These are phyloP conservation scores for Fennellomyces sp. DNA, from an alignment of 371 early-diverging fungal species.

Conservation along the genomic window DNA sequence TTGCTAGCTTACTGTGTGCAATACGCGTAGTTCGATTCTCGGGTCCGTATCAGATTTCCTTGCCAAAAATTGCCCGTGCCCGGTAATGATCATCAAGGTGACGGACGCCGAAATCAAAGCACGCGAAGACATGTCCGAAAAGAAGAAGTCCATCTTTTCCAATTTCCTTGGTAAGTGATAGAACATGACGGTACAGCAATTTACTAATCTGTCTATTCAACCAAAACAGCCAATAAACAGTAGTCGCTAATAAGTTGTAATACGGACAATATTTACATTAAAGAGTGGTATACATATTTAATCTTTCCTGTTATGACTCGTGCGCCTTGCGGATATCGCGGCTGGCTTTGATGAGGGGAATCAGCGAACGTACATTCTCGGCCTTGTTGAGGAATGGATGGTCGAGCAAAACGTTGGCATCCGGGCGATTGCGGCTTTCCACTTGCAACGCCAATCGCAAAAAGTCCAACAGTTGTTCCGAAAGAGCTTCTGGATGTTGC, in stretches of 20 bases:
- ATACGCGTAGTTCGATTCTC: slow-evolving; percentile 22
- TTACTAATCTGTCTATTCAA: too few relatives aligned
- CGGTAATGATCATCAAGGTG: slow-evolving; percentile 35
- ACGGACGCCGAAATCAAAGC: slow-evolving; percentile 32
- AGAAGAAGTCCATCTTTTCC: background rate
- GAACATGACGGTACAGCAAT: too few relatives aligned
- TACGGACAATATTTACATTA: background rate
- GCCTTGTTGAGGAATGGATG: slow-evolving; percentile 92
- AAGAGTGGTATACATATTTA: slow-evolving; percentile 3
- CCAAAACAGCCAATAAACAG: too few relatives aligned
- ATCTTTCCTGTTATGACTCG: slow-evolving; percentile 3
- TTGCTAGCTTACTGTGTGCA: background rate
- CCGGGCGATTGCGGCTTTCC: slow-evolving; percentile 82
- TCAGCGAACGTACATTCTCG: slow-evolving; percentile 83
- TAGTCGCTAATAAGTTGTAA: too few relatives aligned
- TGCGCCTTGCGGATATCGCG: slow-evolving; percentile 16
- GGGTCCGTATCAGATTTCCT: slow-evolving; percentile 42
- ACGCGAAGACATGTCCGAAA: slow-evolving; percentile 12
- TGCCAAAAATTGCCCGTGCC: slow-evolving; percentile 35
- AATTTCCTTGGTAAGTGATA: background rate
- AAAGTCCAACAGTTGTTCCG: slow-evolving; percentile 82
- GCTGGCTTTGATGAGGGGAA: slow-evolving; percentile 73
- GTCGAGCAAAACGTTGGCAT: slow-evolving; percentile 74
- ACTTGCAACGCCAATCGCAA: slow-evolving; percentile 82
- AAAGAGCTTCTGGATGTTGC: slow-evolving; percentile 86